Evolutionary conservation across 1,139 yeast species (phyloP).

Genomic region (Debaryomyces fabryi): DNA sequence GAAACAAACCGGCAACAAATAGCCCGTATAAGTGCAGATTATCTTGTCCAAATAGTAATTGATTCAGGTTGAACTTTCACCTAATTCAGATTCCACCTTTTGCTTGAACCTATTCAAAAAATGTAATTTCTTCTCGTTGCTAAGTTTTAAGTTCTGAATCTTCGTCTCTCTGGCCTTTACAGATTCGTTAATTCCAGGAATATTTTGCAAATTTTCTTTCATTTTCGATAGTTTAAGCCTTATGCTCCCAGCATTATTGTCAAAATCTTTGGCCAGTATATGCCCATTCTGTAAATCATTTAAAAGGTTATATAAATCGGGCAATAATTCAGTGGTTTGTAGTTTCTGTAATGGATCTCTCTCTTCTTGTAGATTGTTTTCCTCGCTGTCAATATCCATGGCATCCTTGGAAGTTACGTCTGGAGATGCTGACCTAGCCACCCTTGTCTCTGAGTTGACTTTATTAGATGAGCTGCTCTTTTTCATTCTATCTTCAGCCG

Average conservation of each 20-base stretch:
- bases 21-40: not conserved
- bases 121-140: constrained; percentile 29
- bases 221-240: constrained; percentile 39
- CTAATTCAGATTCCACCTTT: constrained; percentile 16
- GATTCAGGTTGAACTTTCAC: not conserved
- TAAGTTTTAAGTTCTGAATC: constrained; percentile 29
- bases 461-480: constrained; percentile 1
- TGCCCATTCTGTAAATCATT: constrained; percentile 40
- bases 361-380: constrained; percentile 9
- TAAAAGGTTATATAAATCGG: constrained; percentile 41
- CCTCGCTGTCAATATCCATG: constrained; percentile 9
- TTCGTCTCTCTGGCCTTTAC: constrained; percentile 29
- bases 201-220: constrained; percentile 34
- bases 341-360: constrained; percentile 32
- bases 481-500: not conserved
- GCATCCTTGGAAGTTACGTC: not conserved
- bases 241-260: constrained; percentile 45
- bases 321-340: constrained; percentile 36
- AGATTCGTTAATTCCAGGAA: constrained; percentile 45
- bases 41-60: not conserved
- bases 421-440: constrained; percentile 1
- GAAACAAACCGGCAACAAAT: not conserved
- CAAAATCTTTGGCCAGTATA: constrained; percentile 47
- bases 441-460: not conserved
- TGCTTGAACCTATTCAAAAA: constrained; percentile 26